Percentiles rank a stretch among this genome's conserved stretches.
These are phyloP conservation scores for Aspergillus sp. DNA, from an alignment of 2,329 filamentous ascomycete species.

Conservation along the genomic window DNA sequence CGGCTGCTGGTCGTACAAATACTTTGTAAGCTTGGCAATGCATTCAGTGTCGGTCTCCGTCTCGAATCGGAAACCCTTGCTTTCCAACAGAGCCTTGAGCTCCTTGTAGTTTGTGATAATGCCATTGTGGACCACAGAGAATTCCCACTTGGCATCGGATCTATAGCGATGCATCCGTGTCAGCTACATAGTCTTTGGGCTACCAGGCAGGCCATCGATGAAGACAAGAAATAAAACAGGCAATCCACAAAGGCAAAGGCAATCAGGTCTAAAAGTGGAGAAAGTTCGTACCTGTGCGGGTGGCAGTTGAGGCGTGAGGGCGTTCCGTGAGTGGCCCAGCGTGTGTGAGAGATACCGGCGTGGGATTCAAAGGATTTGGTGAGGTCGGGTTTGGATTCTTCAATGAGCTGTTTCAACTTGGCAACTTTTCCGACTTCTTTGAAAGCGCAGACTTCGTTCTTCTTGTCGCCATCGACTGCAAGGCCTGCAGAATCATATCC, in stretches of 20 bases:
- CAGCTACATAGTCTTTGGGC: not conserved
- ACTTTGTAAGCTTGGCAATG: slow-evolving; percentile 98
- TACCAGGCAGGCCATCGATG: not conserved
- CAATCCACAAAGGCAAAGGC: not conserved
- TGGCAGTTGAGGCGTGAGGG: slow-evolving; percentile 97
- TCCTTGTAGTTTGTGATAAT: slow-evolving; percentile 99
- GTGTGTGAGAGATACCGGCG: slow-evolving; percentile 96
- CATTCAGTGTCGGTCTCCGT: slow-evolving; percentile 99
- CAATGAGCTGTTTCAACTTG: slow-evolving; percentile 92
- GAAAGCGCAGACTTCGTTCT: slow-evolving; percentile 94
- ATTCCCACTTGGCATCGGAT: slow-evolving; percentile 94
- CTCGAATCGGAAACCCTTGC: slow-evolving; percentile 98
- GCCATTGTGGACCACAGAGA: slow-evolving; percentile 96
- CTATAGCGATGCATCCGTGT: slow-evolving; percentile 45
- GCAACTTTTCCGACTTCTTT: slow-evolving; percentile 99
- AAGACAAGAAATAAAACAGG: not conserved
- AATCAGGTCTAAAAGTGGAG: not conserved
- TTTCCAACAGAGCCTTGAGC: slow-evolving; percentile 85
- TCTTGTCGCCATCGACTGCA: slow-evolving; percentile 96
- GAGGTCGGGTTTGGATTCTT: slow-evolving; percentile 76
- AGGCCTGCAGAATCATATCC: slow-evolving; percentile 98
- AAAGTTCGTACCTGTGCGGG: slow-evolving; percentile 76
- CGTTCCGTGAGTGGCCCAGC: slow-evolving; percentile 96
- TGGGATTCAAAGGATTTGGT: slow-evolving; percentile 96
- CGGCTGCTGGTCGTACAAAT: slow-evolving; percentile 92